Evolutionary conservation across 164 flowering plant genomes (phyloP).

Genomic region (Magnolia changhungtana): DNA sequence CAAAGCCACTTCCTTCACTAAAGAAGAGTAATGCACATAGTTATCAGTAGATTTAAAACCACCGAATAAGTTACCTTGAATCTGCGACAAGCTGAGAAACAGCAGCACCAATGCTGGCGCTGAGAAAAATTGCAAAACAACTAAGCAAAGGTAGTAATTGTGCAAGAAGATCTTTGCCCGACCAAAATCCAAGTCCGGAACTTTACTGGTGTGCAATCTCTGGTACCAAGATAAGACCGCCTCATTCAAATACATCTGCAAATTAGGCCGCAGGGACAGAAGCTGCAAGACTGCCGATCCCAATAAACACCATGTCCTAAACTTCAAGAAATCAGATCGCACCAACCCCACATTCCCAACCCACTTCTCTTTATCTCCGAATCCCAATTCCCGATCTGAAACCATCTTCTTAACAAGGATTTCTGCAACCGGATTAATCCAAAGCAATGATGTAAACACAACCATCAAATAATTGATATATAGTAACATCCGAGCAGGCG

Average conservation of each 20-base stretch:
- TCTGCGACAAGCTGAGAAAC: constrained; percentile 64
- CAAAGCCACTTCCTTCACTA: constrained; percentile 54
- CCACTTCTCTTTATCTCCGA: constrained; percentile 30
- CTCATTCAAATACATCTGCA: constrained; percentile 91
- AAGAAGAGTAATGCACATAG: constrained; percentile 44
- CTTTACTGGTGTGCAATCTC: constrained; percentile 80
- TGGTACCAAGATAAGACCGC: constrained; percentile 95
- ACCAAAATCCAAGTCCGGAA: constrained; percentile 92
- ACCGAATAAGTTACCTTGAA: constrained; percentile 37
- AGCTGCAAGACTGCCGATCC: constrained; percentile 56
- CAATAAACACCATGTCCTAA: constrained; percentile 66
- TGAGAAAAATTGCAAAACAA: constrained; percentile 63
- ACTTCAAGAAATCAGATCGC: constrained; percentile 39
- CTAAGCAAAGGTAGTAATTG: constrained; percentile 77
- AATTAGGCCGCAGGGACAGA: constrained; percentile 52
- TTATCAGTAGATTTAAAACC: constrained; percentile 31
- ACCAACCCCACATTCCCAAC: constrained; percentile 60
- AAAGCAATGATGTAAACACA: constrained; percentile 61
- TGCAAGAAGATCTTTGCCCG: constrained; percentile 93
- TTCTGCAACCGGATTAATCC: constrained; percentile 68
- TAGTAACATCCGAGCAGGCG: constrained; percentile 51
- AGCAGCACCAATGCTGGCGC: constrained; percentile 66
- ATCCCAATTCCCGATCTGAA: constrained; percentile 8
- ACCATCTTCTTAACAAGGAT: constrained; percentile 40
- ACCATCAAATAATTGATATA: constrained; percentile 39